Base-by-base conservation (phyloP, 768 basidiomycete species). In the Brasilioporus rufonigricans region DNA sequence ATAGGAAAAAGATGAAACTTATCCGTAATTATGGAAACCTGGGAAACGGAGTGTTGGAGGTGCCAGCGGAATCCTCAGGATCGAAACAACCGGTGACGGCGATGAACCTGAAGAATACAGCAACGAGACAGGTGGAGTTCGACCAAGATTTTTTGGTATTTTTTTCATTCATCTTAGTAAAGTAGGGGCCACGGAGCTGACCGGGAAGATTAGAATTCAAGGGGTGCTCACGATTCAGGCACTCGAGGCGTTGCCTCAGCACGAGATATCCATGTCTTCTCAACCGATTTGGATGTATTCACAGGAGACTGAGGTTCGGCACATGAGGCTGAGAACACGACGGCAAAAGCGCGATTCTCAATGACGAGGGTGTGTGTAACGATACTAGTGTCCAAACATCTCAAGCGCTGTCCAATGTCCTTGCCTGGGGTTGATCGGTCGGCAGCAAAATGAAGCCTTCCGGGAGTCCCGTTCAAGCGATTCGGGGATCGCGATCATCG, bases 401-500 rank as follows among this genome's bases (percentile, higher is more conserved):
- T 24, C 9, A n/a, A n/a, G 16, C 18, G 10, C 27, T 41, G 41
- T 45, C 29, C 29, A 32, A 23, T n/a, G 27, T 18, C 31, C 47
- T 48, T 48, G 27, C 39, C 33, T 31, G 56, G 44, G 36, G 26
- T 39, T 44, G 62, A 60, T 66, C 58, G 57, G 56, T 53, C 58
- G 64, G 67, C 56, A 62, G 58, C 55, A 62, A 63, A 65, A 61
- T 55, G 58, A 64, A 60, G 59, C 40, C 33, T 58, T 41, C 62
- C 52, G 57, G 48, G 56, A 52, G 50, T 59, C 48, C 44, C 44
- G 44, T 51, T 47, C 66, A 68, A 67, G 66, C 66, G 66, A 58
- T 52, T 66, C 61, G 59, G 60, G 66, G 64, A 66, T 61, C 61
- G 59, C 59, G 67, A 64, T 65, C 62, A 51, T 44, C 57, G 24